phyloP scores from a whole-genome alignment of 176 grass and related monocot genomes.

The Oryza meridionalis region DNA sequence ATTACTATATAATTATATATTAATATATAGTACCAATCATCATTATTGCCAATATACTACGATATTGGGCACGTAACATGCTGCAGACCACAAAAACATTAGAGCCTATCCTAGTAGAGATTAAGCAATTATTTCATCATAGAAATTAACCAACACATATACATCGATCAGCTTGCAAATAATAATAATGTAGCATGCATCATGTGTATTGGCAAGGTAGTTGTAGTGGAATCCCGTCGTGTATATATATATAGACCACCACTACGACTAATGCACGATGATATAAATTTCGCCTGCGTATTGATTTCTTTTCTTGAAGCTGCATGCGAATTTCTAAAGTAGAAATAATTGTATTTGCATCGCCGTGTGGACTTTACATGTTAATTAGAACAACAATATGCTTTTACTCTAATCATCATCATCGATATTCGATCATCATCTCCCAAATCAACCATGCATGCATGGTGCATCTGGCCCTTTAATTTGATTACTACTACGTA shows the following conservation, averaged over 20 bases:
- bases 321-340: conserved; percentile 37
- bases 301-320: background rate
- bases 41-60: background rate
- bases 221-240: conserved; percentile 39
- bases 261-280: background rate
- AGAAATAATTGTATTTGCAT: conserved; percentile 29
- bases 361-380: conserved; percentile 42
- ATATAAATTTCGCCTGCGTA: background rate
- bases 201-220: background rate
- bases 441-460: background rate
- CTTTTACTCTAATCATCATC: conserved; percentile 25
- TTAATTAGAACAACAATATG: background rate
- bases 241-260: conserved; percentile 3
- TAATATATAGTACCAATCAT: background rate
- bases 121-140: background rate
- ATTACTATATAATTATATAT: background rate
- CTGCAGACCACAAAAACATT: background rate
- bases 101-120: background rate
- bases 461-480: background rate
- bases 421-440: background rate
- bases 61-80: background rate
- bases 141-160: background rate
- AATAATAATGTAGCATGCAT: background rate
- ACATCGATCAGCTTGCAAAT: background rate
- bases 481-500: too few species aligned